These are phyloP conservation scores for Fraxinus excelsior DNA, from an alignment of 257 asterid genomes.

Conservation along the genomic window DNA sequence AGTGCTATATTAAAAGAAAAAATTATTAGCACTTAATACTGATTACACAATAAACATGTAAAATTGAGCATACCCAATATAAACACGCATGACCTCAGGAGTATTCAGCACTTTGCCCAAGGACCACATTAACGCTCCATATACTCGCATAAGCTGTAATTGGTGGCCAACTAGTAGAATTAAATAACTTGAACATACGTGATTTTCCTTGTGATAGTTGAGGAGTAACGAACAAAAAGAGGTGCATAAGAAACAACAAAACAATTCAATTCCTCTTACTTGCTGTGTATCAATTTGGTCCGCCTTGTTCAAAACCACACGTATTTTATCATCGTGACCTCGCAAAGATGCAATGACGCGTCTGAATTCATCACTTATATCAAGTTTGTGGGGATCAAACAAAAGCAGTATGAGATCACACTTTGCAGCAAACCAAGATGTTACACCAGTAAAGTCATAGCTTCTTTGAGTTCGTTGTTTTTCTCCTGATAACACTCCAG, in stretches of 20 bases:
- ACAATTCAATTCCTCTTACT: constrained; percentile 35
- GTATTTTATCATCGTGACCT: constrained; percentile 97
- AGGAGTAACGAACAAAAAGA: background rate
- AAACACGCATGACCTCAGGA: constrained; percentile 91
- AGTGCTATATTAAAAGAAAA: background rate
- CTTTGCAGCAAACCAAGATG: constrained; percentile 96
- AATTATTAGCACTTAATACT: background rate
- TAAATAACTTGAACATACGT: no score
- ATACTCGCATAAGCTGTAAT: constrained; percentile 92
- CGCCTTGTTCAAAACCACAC: constrained; percentile 94
- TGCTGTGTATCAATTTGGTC: constrained; percentile 98
- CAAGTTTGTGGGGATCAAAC: constrained; percentile 97
- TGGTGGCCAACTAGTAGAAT: constrained; percentile 19
- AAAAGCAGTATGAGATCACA: constrained; percentile 88
- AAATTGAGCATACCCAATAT: constrained; percentile 70
- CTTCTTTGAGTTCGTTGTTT: constrained; percentile 96
- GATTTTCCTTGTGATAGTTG: background rate
- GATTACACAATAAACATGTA: background rate
- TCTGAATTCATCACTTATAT: constrained; percentile 92
- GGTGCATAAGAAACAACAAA: constrained; percentile 1
- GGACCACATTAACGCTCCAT: constrained; percentile 99
- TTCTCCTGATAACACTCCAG: constrained; percentile 96
- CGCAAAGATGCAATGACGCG: constrained; percentile 86
- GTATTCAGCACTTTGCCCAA: constrained; percentile 95
- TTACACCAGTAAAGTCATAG: constrained; percentile 95